Evolutionary conservation across 192 early-diverging fungal genomes (phyloP).

Genomic region (Glomus cerebriforme): DNA sequence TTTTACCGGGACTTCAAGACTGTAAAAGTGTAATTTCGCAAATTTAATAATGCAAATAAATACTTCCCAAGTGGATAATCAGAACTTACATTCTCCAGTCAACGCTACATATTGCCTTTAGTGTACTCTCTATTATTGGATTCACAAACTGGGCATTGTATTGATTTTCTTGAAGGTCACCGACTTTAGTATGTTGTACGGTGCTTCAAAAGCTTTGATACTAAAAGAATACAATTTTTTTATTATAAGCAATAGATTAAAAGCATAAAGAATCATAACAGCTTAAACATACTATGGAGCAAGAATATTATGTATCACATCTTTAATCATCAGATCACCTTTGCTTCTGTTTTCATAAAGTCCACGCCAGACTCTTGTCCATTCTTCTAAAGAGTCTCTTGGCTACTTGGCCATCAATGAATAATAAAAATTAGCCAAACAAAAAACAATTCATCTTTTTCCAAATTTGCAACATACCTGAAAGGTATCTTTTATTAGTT

Average conservation of each 20-base stretch:
- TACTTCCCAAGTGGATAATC: too few species aligned
- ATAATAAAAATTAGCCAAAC: conserved; percentile 27
- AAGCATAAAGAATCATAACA: conserved; percentile 1
- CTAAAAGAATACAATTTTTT: too few species aligned
- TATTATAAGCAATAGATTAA: not conserved
- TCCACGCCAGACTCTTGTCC: not conserved
- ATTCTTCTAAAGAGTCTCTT: conserved; percentile 12
- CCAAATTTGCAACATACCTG: conserved; percentile 23
- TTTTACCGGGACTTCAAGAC: too few species aligned
- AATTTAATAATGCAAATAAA: too few species aligned
- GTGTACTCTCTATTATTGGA: too few species aligned
- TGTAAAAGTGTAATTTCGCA: too few species aligned
- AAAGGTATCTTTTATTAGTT: conserved; percentile 4
- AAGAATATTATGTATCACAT: conserved; percentile 17
- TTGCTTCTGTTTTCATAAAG: conserved; percentile 21
- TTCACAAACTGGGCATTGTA: too few species aligned
- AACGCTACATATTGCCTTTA: too few species aligned
- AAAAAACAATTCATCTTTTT: not conserved
- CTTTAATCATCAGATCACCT: not conserved
- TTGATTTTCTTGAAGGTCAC: too few species aligned
- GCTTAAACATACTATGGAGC: conserved; percentile 22
- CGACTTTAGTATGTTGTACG: too few species aligned
- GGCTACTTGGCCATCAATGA: conserved; percentile 16
- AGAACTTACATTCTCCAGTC: too few species aligned
- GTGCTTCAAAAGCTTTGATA: too few species aligned